Conservation (phyloP, 208 protist genomes). For the Trypanosoma brucei region DNA sequence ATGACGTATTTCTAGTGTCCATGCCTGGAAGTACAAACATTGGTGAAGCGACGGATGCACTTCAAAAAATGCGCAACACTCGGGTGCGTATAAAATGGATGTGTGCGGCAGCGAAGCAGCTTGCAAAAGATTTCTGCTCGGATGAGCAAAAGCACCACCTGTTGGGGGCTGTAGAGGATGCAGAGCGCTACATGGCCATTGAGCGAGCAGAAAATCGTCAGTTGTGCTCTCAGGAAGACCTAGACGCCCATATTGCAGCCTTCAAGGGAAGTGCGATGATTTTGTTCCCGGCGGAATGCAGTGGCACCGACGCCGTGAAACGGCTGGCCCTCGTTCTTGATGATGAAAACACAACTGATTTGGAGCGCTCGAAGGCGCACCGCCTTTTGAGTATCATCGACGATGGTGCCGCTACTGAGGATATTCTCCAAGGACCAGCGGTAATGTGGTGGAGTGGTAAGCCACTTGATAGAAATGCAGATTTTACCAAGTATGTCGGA, state of each 20-base stretch:
- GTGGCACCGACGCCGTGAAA: constrained; percentile 60
- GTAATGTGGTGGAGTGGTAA: constrained; percentile 90
- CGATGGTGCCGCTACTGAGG: constrained; percentile 77
- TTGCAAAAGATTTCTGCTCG: constrained; percentile 67
- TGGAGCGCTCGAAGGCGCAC: constrained; percentile 72
- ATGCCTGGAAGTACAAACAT: constrained; percentile 57
- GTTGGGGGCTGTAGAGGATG: constrained; percentile 55
- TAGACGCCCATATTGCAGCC: constrained; percentile 52
- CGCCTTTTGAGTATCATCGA: constrained; percentile 81
- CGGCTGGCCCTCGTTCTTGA: constrained; percentile 66
- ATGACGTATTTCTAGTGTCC: constrained; percentile 72
- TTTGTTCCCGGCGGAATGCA: constrained; percentile 84
- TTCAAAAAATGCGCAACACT: constrained; percentile 84
- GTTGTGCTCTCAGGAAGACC: constrained; percentile 54
- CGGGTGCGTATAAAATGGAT: constrained; percentile 85
- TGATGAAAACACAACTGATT: constrained; percentile 45
- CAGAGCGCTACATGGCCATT: constrained; percentile 69
- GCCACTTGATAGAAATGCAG: constrained; percentile 63
- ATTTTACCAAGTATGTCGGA: constrained; percentile 83
- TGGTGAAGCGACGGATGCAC: constrained; percentile 63
- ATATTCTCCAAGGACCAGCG: constrained; percentile 53
- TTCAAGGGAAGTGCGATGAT: constrained; percentile 87
- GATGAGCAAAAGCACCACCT: constrained; percentile 70
- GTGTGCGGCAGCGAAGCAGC: constrained; percentile 69
- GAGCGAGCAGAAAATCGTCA: constrained; percentile 65